Base-by-base conservation (phyloP, 2,329 filamentous ascomycete species). In the Neoarthrinium moseri region DNA sequence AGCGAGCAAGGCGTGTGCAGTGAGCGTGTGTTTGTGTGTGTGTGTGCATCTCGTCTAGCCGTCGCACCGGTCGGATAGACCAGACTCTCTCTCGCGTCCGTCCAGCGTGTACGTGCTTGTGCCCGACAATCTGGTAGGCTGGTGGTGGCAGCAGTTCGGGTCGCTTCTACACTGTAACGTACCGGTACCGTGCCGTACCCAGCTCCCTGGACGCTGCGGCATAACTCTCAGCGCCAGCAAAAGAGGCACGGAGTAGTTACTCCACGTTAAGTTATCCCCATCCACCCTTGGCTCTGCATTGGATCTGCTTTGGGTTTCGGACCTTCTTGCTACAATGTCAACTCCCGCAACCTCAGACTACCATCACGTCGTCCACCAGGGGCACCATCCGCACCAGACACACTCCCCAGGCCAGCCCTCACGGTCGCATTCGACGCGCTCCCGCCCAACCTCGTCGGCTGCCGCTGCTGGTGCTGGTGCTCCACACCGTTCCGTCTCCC, bases 371-470 rank as follows among this genome's bases (percentile, higher is more conserved):
- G 60, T 55, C 44, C 60, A 52, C 45, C 58, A 50, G 55, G 63
- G 40, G 51, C 60, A 46, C 58, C 60, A 52, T 46, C 61, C 44
- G 51, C 62, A 51, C 54, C 57, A 47, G 51, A 29, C 24, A 13
- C 52, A 54, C 60, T n/a, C n/a, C n/a, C n/a, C n/a, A n/a, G 58
- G 46, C 32, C 41, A 44, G 17, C 59, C 64, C 29, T 57, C 62
- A 36, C 57, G 67, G 51, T 58, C 65, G 35, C 65, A 68, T 26
- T 69, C 67, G 23, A 63, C 65, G 32, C 65, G 66, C 46, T 63
- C 65, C 47, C 63, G 64, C 43, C 61, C 62, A 53, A 57, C 59
- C 44, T 44, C 48, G 30, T 48, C 48, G 33, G 47, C 52, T 22
- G 23, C 48, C 18, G 37, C 47, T 56, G n/a, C n/a, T n/a, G 47